A percentile compares a stretch with the other conserved stretches of the same genome.
These are phyloP conservation scores for Gynochthodes officinalis DNA, from an alignment of 257 asterid genomes.

Conservation along the genomic window DNA sequence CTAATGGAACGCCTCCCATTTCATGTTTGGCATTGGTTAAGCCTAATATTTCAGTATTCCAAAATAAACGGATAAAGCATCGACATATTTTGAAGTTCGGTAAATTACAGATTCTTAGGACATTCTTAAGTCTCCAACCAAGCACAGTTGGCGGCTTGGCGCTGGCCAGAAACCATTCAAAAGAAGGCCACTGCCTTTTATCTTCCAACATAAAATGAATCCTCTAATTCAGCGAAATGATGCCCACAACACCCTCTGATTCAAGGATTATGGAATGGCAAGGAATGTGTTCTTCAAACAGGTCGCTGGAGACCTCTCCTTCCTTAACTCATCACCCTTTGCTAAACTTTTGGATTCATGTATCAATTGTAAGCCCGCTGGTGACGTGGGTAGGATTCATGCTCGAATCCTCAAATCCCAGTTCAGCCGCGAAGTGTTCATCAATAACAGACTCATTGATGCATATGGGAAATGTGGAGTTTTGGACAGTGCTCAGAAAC, in stretches of 20 bases:
- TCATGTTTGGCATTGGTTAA: too few species aligned
- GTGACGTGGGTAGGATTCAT: background rate
- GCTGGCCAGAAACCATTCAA: too few species aligned
- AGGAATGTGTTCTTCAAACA: constrained; percentile 5
- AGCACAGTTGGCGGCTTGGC: too few species aligned
- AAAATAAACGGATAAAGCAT: too few species aligned
- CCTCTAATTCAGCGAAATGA: too few species aligned
- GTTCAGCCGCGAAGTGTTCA: constrained; percentile 11
- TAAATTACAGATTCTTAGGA: too few species aligned
- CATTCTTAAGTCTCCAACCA: too few species aligned
- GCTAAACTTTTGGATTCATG: constrained; percentile 11
- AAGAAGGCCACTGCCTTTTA: too few species aligned
- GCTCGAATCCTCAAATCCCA: constrained; percentile 6
- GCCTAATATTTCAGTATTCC: too few species aligned
- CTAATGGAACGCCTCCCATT: too few species aligned
- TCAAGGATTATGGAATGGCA: constrained; percentile 14
- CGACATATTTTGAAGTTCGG: too few species aligned
- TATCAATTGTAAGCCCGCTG: constrained; percentile 2
- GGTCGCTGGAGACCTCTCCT: constrained; percentile 1
- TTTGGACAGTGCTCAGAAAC: background rate
- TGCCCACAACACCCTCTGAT: background rate
- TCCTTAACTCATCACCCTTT: constrained; percentile 10
- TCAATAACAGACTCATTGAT: constrained; percentile 9
- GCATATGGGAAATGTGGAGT: constrained; percentile 12
- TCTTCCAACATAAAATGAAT: too few species aligned